Evolutionary conservation across 2,329 filamentous ascomycete species (phyloP).

Genomic region (Huntiella savannae): DNA sequence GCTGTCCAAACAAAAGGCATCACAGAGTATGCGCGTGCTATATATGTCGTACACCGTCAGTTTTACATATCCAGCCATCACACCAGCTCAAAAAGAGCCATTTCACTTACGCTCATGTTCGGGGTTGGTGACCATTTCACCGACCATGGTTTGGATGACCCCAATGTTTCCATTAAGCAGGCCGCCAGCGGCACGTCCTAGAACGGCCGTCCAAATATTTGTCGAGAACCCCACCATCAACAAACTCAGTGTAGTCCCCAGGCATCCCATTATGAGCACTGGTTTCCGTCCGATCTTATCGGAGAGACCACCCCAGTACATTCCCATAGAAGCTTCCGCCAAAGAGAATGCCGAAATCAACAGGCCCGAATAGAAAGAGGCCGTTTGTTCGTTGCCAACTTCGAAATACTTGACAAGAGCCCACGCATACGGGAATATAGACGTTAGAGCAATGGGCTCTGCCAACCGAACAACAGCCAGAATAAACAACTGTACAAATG

Average conservation of each 20-base stretch:
- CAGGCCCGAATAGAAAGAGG: slow-evolving; percentile 72
- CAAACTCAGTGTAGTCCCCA: slow-evolving; percentile 68
- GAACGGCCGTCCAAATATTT: slow-evolving; percentile 68
- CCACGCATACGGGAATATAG: slow-evolving; percentile 86
- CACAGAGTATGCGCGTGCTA: slow-evolving; percentile 67
- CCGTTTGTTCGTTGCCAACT: slow-evolving; percentile 52
- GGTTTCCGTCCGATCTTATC: slow-evolving; percentile 74
- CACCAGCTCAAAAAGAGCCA: not conserved
- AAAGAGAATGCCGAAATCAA: slow-evolving; percentile 75
- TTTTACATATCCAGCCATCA: not conserved
- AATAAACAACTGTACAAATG: slow-evolving; percentile 62
- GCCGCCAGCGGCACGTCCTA: slow-evolving; percentile 59
- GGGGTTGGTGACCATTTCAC: slow-evolving; percentile 63
- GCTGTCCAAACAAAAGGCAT: slow-evolving; percentile 94
- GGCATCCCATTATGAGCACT: slow-evolving; percentile 60
- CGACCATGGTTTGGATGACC: slow-evolving; percentile 85
- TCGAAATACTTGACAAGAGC: slow-evolving; percentile 59
- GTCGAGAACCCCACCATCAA: slow-evolving; percentile 64
- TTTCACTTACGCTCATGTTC: slow-evolving; percentile 60
- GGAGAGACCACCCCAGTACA: slow-evolving; percentile 73
- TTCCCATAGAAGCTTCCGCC: slow-evolving; percentile 64
- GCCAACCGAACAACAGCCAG: slow-evolving; percentile 82
- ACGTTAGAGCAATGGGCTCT: slow-evolving; percentile 81
- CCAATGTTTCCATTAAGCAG: slow-evolving; percentile 82
- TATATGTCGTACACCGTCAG: not conserved